phyloP scores from a whole-genome alignment of 306 rosid species.

The Trifolium pratense region DNA sequence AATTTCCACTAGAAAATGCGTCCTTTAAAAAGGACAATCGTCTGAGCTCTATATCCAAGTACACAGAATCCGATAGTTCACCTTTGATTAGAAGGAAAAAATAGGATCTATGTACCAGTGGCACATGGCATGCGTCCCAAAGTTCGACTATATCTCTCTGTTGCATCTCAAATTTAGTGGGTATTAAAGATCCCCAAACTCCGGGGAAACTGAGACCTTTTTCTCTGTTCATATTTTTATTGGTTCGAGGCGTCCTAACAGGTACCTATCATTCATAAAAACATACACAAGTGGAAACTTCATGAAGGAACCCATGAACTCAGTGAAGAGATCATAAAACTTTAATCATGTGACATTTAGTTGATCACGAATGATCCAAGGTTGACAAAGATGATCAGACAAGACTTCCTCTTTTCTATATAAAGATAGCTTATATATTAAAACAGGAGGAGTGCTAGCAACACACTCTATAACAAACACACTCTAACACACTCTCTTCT shows the following conservation, averaged over 20 bases:
- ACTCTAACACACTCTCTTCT: too few species aligned
- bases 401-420: slow-evolving; percentile 1
- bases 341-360: background rate
- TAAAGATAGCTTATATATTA: background rate
- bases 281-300: background rate
- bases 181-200: slow-evolving; percentile 21
- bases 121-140: slow-evolving; percentile 78
- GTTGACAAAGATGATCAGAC: slow-evolving; percentile 2
- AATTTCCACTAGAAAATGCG: slow-evolving; percentile 52
- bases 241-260: slow-evolving; percentile 11
- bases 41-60: slow-evolving; percentile 79
- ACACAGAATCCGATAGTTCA: slow-evolving; percentile 73
- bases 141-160: slow-evolving; percentile 70
- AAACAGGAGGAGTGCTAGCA: too few species aligned
- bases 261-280: slow-evolving; percentile 47
- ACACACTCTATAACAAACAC: too few species aligned
- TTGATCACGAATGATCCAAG: slow-evolving; percentile 6
- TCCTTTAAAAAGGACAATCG: slow-evolving; percentile 71
- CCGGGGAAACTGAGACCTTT: slow-evolving; percentile 37
- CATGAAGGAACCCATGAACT: slow-evolving; percentile 10
- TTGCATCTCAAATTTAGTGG: slow-evolving; percentile 61
- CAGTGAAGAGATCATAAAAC: slow-evolving; percentile 13
- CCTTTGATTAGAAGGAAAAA: slow-evolving; percentile 86
- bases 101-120: slow-evolving; percentile 78
- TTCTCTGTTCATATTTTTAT: slow-evolving; percentile 35